Base-by-base conservation (phyloP, 306 rosid species). In the Sindora glabra region DNA sequence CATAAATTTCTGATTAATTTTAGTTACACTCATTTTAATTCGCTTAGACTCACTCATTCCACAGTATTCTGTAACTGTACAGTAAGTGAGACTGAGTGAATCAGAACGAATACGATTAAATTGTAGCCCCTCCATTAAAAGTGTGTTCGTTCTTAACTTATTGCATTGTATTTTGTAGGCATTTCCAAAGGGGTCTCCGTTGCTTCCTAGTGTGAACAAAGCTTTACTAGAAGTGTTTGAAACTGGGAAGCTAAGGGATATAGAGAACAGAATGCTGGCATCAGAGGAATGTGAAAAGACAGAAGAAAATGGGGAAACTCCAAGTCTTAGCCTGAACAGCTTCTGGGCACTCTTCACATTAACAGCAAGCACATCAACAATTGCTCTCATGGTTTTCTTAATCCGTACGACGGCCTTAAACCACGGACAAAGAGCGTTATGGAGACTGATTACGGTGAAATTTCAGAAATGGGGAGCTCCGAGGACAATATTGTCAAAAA, bases 301-400 rank as follows among this genome's bases (percentile, higher is more conserved):
- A 5, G 56, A 60, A 15, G 4, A 44, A 8, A 50, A 39, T 15
- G 59, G 1, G 7, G 65, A 19, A 11, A 36, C 29, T 57, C 21
- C 40, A 8, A 62, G 80, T 49, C 72, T 79, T 3, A 51, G 77
- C 38, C 73, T 52, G 38, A 67, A 11, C 41, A 74, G 70, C 39
- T 71, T 67, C 54, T 57, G 67, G 50, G 59, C 67, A 4, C 41
- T 79, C 0, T 65, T 79, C 38, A 5, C 45, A 8, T 15, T 79
- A 17, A 62, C 86, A 6, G 79, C 61, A 51, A 72, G 71, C 50
- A 81, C 76, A 24, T 79, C 89, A 21, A 74, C 81, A 41, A 36
- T 23, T 22, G 74, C 79, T 23, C 77, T 83, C 19, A 14, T 70
- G 13, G 3, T 74, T 11, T 83, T 67, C 49, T 15, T 65, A 1